Evolutionary conservation across 164 flowering plant genomes (phyloP), one percentile per base, ranked within the genome.

Genomic region (Vitis rupestris): DNA sequence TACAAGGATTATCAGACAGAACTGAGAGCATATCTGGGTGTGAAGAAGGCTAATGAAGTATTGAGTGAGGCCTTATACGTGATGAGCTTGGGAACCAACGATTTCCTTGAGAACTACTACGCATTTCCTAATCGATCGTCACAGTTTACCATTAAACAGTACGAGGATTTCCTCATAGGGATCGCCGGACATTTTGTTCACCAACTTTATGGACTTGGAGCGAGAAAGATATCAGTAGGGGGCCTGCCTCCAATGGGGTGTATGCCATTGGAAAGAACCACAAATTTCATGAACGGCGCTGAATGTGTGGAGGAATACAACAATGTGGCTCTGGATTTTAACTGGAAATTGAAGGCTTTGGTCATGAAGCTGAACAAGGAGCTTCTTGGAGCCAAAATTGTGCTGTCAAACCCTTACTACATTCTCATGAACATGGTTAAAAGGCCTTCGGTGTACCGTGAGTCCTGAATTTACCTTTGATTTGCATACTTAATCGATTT

Each of bases 221-320:
- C 79, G 0, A 63, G 85, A 13, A 85, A 85, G 59, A 69, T 85
- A 5, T 78, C 82, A 31, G 64, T 83, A 0, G 78, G 79, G 10
- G 88, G 88, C 12, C 23, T 85, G 31, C 81, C 85, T 50, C 87
- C 89, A 4, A 85, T 85, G 85, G 89, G 89, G 59, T 85, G 89
- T 63, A 67, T 85, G 75, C 89, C 89, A 8, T 61, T 82, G 67
- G 85, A 82, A 71, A 75, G 87, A 51, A 71, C 79, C 49, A 68
- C 68, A 14, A 83, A 86, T 52, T 5, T 82, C 9, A 29, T 73
- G 68, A 62, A 23, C 4, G 71, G 73, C 0, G 9, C 30, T 10
- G 72, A 64, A 0, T 85, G 89, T 19, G 65, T 65, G 1, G 68
- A 74, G 9, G 10, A n/a, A 0, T 82, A 69, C 50, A 85, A 85